phyloP scores from a whole-genome alignment of 176 grass and related monocot species.

The Carex littledalei region DNA sequence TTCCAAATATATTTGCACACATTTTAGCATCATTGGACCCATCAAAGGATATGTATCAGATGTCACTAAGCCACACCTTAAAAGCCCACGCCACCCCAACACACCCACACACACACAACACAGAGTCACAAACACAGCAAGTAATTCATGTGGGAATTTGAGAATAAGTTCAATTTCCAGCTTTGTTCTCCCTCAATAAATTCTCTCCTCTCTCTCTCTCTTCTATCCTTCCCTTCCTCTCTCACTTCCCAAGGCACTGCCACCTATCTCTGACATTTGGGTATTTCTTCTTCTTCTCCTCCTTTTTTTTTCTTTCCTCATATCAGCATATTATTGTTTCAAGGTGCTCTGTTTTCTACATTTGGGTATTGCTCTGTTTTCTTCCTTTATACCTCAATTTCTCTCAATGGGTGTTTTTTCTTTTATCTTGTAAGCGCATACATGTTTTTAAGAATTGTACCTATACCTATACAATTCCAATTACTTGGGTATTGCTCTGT shows the following conservation, averaged over 20 bases:
- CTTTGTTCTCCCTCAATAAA: conserved; percentile 15
- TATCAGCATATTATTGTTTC: not conserved
- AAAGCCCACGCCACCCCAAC: not conserved
- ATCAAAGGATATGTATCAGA: conserved; percentile 1
- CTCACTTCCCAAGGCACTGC: conserved; percentile 2
- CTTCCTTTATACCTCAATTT: not conserved
- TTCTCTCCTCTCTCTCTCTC: not conserved
- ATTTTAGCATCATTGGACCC: conserved; percentile 11
- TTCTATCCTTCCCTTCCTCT: not conserved
- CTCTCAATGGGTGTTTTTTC: not conserved
- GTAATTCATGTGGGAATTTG: conserved; percentile 8
- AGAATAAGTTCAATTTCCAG: conserved; percentile 7
- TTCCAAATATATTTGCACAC: not conserved
- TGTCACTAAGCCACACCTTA: not conserved
- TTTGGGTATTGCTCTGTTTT: not conserved
- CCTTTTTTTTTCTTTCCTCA: not conserved
- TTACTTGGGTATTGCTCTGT: not conserved
- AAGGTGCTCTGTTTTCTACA: not conserved
- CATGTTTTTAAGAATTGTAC: not conserved
- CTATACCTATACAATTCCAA: not conserved
- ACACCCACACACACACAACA: not conserved
- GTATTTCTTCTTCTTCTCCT: not conserved
- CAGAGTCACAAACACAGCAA: not conserved
- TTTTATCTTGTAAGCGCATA: not conserved
- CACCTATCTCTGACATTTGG: not conserved